A percentile compares a stretch with the other conserved stretches of the same genome.
phyloP scores from a whole-genome alignment of 257 asterid species.

The Nicotiana undulata region DNA sequence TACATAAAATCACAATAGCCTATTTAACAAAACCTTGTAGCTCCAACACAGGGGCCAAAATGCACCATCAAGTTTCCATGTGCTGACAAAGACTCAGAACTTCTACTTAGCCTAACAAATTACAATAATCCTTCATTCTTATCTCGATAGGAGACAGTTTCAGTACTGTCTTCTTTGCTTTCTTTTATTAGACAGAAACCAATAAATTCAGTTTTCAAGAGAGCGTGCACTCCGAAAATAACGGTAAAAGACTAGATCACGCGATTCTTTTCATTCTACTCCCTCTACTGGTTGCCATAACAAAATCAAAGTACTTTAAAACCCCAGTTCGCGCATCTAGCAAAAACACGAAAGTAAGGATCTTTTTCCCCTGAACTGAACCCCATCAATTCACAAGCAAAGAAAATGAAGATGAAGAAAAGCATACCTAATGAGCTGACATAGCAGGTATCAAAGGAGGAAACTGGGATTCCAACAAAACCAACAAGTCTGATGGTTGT shows the following conservation, averaged over 20 bases:
- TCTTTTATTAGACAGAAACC: not conserved
- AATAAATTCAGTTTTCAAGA: not conserved
- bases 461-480: not conserved
- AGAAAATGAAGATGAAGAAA: not conserved
- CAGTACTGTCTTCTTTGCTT: not conserved
- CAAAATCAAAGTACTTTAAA: not conserved
- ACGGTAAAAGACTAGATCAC: constrained; percentile 1
- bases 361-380: not conserved
- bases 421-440: not conserved
- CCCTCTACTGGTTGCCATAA: not conserved
- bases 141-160: not conserved
- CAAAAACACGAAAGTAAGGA: not conserved
- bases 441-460: not conserved
- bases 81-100: not conserved
- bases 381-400: not conserved
- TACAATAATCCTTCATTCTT: not conserved
- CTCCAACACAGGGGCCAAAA: not conserved
- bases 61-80: not conserved
- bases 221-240: not conserved
- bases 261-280: not conserved
- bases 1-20: not conserved
- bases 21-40: not conserved
- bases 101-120: not conserved
- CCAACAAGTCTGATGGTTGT: not conserved
- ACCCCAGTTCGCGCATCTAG: not conserved